Percentiles rank a stretch among this genome's conserved stretches.
Conservation (phyloP, 1,284 basidiomycete genomes). For the Ustilago esculenta region DNA sequence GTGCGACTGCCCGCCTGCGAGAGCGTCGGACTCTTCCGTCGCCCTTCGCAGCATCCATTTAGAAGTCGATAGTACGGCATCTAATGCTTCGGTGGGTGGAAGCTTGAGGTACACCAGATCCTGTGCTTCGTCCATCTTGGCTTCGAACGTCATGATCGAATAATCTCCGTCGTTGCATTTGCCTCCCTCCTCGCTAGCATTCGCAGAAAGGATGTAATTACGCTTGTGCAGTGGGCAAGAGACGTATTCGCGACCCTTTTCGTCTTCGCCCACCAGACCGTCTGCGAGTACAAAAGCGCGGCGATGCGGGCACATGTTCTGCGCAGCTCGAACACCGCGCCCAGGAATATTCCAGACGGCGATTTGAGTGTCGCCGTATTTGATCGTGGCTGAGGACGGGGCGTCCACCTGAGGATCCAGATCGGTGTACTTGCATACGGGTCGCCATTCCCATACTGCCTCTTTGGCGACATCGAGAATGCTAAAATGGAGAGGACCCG, state of each 20-base stretch:
- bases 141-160: slow-evolving; percentile 75
- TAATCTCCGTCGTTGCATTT: slow-evolving; percentile 76
- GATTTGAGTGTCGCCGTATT: slow-evolving; percentile 78
- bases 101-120: slow-evolving; percentile 71
- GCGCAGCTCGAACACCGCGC: slow-evolving; percentile 75
- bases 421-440: slow-evolving; percentile 72
- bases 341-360: slow-evolving; percentile 75
- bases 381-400: slow-evolving; percentile 73
- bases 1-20: slow-evolving; percentile 43
- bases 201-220: slow-evolving; percentile 72
- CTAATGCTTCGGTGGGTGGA: slow-evolving; percentile 74
- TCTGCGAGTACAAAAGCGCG: slow-evolving; percentile 79
- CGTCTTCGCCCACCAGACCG: slow-evolving; percentile 70
- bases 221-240: slow-evolving; percentile 77
- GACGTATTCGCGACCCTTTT: slow-evolving; percentile 52
- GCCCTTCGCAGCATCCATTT: slow-evolving; percentile 72
- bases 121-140: slow-evolving; percentile 70
- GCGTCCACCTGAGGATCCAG: slow-evolving; percentile 71
- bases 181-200: slow-evolving; percentile 70
- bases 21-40: slow-evolving; percentile 54
- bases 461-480: slow-evolving; percentile 70
- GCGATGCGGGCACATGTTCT: slow-evolving; percentile 76
- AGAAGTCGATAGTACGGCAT: slow-evolving; percentile 75
- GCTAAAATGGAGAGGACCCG: slow-evolving; percentile 71
- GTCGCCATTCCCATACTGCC: slow-evolving; percentile 74